phyloP scores from a whole-genome alignment of 208 protist genomes.

The Trypanosoma grayi region DNA sequence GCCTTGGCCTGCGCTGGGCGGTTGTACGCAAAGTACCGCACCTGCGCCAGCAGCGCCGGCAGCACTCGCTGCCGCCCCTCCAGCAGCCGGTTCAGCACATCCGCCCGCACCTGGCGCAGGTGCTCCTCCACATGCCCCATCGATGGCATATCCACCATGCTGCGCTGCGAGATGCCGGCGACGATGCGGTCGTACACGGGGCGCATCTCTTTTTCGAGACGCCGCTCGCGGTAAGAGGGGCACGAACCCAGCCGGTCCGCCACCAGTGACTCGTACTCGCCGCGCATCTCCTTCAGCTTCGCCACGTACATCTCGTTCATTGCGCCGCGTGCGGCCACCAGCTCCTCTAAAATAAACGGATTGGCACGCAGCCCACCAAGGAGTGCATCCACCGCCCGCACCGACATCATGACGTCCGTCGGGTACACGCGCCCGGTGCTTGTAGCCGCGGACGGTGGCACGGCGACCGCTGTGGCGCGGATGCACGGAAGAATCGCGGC shows the following conservation, averaged over 20 bases:
- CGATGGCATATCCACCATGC: constrained; percentile 25
- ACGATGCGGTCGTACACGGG: constrained; percentile 21
- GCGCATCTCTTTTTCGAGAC: constrained; percentile 11
- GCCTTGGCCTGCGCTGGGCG: constrained; percentile 8
- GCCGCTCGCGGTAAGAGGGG: constrained; percentile 12
- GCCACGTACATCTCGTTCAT: constrained; percentile 24
- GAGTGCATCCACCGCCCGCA: constrained; percentile 30
- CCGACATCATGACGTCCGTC: neutral
- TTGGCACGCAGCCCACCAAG: constrained; percentile 37
- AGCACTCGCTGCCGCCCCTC: constrained; percentile 27
- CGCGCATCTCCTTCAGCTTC: constrained; percentile 24
- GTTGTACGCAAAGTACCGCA: constrained; percentile 37
- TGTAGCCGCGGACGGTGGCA: constrained; percentile 1
- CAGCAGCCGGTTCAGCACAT: constrained; percentile 20
- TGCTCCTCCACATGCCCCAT: constrained; percentile 30
- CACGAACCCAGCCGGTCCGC: constrained; percentile 6
- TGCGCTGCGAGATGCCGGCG: constrained; percentile 13
- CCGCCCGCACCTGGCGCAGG: constrained; percentile 23
- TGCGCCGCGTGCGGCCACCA: constrained; percentile 11
- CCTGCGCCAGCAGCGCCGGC: constrained; percentile 27
- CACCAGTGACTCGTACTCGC: constrained; percentile 24
- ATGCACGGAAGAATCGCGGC: constrained; percentile 27
- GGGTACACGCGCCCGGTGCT: constrained; percentile 12
- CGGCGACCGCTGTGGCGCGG: constrained; percentile 19
- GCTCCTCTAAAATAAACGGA: constrained; percentile 33